Conservation (phyloP, 345 rosid species). For the Populus pruinosa region DNA sequence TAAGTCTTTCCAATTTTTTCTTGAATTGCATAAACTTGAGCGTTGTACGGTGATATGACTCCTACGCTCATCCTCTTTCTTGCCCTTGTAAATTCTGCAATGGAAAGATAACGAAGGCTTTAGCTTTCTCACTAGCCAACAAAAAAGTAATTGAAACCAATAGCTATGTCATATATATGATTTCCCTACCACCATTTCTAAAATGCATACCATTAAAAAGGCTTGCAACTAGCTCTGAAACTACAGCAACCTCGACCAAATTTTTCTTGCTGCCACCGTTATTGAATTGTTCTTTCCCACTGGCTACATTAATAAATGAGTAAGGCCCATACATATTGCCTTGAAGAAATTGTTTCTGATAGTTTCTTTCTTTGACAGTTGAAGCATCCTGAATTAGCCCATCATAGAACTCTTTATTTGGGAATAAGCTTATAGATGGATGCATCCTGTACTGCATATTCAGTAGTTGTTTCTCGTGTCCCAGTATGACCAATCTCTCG, state of each 20-base stretch:
- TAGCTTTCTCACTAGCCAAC: not conserved
- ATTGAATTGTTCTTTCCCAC: conserved; percentile 33
- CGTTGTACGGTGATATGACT: conserved; percentile 50
- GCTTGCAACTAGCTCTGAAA: conserved; percentile 28
- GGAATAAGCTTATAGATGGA: conserved; percentile 32
- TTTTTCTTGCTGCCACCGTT: conserved; percentile 31
- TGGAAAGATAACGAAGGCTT: not conserved
- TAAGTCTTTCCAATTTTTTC: conserved; percentile 27
- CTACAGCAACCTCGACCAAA: conserved; percentile 38
- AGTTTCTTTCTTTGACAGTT: conserved; percentile 10
- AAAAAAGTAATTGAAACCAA: not conserved
- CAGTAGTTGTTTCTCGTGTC: conserved; percentile 21
- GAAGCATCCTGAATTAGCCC: conserved; percentile 16
- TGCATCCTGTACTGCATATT: conserved; percentile 36
- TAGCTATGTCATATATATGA: not conserved
- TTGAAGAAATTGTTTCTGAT: conserved; percentile 19
- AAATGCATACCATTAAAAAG: conserved; percentile 35
- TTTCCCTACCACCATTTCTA: not conserved
- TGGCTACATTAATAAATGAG: conserved; percentile 44
- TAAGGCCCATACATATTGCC: conserved; percentile 43
- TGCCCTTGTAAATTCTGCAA: conserved; percentile 4
- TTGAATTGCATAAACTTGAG: conserved; percentile 50
- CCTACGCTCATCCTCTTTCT: conserved; percentile 35
- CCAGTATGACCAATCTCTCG: conserved; percentile 23
- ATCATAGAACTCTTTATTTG: conserved; percentile 25